Evolutionary conservation across 2,329 filamentous ascomycete species (phyloP), one percentile per base, ranked within the genome.

Genomic region (Hymenoscyphus salicellus): DNA sequence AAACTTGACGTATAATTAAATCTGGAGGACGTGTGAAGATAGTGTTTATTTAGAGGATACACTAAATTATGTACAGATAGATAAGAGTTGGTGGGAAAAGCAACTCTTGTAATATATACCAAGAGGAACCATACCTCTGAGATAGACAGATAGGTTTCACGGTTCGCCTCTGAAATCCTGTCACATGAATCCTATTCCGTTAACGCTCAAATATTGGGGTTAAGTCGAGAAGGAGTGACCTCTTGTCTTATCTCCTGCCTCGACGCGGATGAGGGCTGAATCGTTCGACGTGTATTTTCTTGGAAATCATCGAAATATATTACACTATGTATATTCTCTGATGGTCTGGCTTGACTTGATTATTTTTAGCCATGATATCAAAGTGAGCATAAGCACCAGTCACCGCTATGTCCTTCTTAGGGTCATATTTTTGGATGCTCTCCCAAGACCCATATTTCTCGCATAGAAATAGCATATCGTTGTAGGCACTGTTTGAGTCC

Each of bases 381-480:
- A 43, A 43, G 6, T 58, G 3, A n/a, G n/a, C n/a, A n/a, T n/a
- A n/a, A n/a, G n/a, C n/a, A n/a, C n/a, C n/a, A n/a, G n/a, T n/a
- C n/a, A 58, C 56, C 16, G 20, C n/a, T 7, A 38, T 23, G 26
- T 58, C 56, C 23, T 58, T 58, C 33, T 38, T 28, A 6, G 56
- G 32, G 16, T 41, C 56, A 23, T 38, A 58, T 23, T 58, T 58
- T 60, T 74, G 72, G 8, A 77, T 68, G 32, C 61, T 69, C 1
- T 73, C 72, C 23, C 73, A 58, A 2, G 75, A 75, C 6, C 67
- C 74, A 60, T 77, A 77, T 62, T 75, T 78, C 66, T 78, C 75
- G 52, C 73, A 75, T 10, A 77, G 72, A 63, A 72, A 77, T 2
- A 75, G 69, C 70, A 78, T 76, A 60, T 78, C 72, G 60, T 77